phyloP scores from a whole-genome alignment of 768 basidiomycete species.

The Russula foetens region DNA sequence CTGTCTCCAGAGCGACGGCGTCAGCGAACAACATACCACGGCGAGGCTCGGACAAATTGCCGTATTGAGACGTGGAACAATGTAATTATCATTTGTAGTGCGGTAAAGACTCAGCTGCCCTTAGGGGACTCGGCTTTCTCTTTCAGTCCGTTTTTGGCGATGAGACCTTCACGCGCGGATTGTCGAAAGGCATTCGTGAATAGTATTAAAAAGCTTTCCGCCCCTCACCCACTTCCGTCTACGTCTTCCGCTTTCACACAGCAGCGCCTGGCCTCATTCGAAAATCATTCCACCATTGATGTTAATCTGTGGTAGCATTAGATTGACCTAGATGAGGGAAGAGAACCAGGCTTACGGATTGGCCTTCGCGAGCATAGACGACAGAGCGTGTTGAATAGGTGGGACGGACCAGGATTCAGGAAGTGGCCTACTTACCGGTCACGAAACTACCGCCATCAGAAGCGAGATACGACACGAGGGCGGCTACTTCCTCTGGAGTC shows the following conservation, averaged over 20 bases:
- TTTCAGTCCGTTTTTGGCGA: too few species aligned
- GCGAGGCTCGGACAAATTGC: too few species aligned
- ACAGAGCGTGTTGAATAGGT: background rate
- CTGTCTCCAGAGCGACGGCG: too few species aligned
- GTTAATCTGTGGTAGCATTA: background rate
- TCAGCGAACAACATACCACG: too few species aligned
- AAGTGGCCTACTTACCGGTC: slow-evolving; percentile 15
- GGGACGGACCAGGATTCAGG: background rate
- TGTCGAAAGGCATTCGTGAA: too few species aligned
- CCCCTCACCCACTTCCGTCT: too few species aligned
- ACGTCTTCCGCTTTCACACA: background rate
- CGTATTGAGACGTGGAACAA: too few species aligned
- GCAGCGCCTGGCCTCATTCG: background rate
- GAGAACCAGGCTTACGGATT: slow-evolving; percentile 6
- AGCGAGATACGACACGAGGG: slow-evolving; percentile 18
- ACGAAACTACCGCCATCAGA: slow-evolving; percentile 16
- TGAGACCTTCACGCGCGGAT: too few species aligned
- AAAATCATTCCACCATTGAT: slow-evolving; percentile 1
- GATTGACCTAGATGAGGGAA: background rate
- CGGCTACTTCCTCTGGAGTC: slow-evolving; percentile 18
- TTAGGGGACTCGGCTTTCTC: too few species aligned
- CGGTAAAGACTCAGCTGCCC: too few species aligned
- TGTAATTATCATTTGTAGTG: too few species aligned
- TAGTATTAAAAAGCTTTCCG: too few species aligned
- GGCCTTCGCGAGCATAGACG: background rate